Base-by-base conservation (phyloP, 441 rosid genomes). In the Erodium texanum region DNA sequence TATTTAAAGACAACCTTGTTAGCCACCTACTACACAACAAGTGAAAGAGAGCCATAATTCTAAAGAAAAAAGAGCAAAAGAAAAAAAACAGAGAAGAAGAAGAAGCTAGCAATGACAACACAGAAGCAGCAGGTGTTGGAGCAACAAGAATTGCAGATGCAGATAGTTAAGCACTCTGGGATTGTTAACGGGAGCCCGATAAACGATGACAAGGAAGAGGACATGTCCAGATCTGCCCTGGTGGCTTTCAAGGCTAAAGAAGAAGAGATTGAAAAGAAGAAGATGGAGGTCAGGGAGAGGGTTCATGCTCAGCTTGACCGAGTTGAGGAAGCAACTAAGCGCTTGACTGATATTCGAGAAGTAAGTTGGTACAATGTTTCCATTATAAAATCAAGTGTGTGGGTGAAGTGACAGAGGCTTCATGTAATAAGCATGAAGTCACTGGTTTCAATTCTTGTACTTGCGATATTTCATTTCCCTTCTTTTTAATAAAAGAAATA, bases 181-280 rank as follows among this genome's bases (percentile, higher is more conserved):
- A 64, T 71, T 8, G 66, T 71, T 45, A 76, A 71, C 52, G 87
- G 78, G 12, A 85, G 82, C 61, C 84, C 86, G 0, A 23, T 71
- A 32, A 70, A 23, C 43, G 95, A 84, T 62, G 93, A 86, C 19
- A 83, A 75, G 61, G 84, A 84, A 24, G 90, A 85, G 34, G 93
- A 85, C 70, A 78, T 82, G 78, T 77, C 88, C 0, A 84, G 82
- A 29, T 82, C 87, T 7, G 86, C 88, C 61, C 71, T 85, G 61
- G 87, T 83, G n/a, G 62, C 79, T 76, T 85, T 85, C 76, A 71
- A 77, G 67, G 82, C 78, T 12, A 87, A 84, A 23, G 93, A 87
- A 77, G 88, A 87, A 68, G 88, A 84, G 87, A 87, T 87, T 20
- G 93, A 84, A 76, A 85, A 64, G 76, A 87, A 80, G 81, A 85